phyloP scores from a whole-genome alignment of 2,329 filamentous ascomycete species.

The Talaromyces pinophilus region DNA sequence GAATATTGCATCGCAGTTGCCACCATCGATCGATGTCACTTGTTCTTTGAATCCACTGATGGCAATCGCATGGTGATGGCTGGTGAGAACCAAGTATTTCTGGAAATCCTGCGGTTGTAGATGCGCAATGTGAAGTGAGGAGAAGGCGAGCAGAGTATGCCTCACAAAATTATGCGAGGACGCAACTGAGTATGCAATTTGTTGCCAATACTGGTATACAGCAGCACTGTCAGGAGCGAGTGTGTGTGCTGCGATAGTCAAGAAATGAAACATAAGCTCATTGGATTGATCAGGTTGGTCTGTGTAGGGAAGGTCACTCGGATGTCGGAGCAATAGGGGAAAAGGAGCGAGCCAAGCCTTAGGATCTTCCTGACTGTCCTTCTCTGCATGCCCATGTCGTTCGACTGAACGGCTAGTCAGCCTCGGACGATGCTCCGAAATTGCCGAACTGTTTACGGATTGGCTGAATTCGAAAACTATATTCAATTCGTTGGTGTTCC shows the following conservation, averaged over 20 bases:
- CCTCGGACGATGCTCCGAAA: constrained; percentile 2
- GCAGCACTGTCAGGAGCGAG: constrained; percentile 9
- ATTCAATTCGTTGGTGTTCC: constrained; percentile 7
- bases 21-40: not conserved
- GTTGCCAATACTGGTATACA: constrained; percentile 17
- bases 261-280: constrained; percentile 21
- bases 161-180: constrained; percentile 13
- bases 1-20: constrained; percentile 15
- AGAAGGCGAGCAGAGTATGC: constrained; percentile 21
- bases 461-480: constrained; percentile 17
- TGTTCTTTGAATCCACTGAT: constrained; percentile 12
- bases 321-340: constrained; percentile 1
- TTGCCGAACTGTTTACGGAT: not conserved
- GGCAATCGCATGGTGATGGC: constrained; percentile 15
- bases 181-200: constrained; percentile 15
- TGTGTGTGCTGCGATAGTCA: constrained; percentile 16
- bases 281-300: constrained; percentile 9
- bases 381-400: constrained; percentile 3
- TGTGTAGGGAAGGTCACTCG: not conserved
- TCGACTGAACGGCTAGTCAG: not conserved
- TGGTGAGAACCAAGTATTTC: constrained; percentile 16
- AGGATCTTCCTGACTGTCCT: not conserved
- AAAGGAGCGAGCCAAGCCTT: constrained; percentile 4
- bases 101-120: constrained; percentile 14
- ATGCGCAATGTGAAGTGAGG: constrained; percentile 21